A percentile compares a stretch with the other conserved stretches of the same genome.
Conservation (phyloP, 371 early-diverging fungal genomes). For the Mortierella sp. region DNA sequence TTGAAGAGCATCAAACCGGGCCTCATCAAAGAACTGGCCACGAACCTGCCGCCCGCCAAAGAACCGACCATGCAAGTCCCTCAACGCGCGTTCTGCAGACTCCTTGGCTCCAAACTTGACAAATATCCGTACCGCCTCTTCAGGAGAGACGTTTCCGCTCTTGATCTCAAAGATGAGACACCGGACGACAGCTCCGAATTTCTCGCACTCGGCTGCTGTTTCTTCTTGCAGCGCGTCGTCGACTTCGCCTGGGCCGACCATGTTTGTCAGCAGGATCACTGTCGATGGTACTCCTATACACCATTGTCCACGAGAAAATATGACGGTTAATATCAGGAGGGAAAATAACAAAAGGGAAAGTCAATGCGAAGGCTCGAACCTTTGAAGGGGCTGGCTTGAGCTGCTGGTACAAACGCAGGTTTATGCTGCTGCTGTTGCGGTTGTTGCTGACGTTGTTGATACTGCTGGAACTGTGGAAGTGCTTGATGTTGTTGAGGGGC, state of each 20-base stretch:
- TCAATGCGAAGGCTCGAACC: neutral
- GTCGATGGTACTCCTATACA: slow-evolving; percentile 39
- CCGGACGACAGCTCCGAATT: slow-evolving; percentile 79
- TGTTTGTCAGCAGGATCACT: slow-evolving; percentile 72
- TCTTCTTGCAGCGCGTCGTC: slow-evolving; percentile 83
- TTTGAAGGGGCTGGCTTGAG: neutral
- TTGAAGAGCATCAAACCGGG: slow-evolving; percentile 68
- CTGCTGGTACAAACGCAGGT: neutral
- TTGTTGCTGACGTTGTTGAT: neutral
- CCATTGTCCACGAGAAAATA: neutral
- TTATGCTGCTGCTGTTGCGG: slow-evolving; percentile 4
- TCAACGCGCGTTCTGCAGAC: slow-evolving; percentile 69
- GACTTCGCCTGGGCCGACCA: slow-evolving; percentile 80
- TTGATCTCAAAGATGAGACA: slow-evolving; percentile 79
- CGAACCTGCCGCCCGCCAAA: slow-evolving; percentile 82
- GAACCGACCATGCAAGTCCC: slow-evolving; percentile 79
- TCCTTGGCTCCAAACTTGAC: slow-evolving; percentile 70
- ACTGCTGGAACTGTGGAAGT: slow-evolving; percentile 34
- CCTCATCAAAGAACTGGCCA: slow-evolving; percentile 70
- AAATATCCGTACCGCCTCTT: slow-evolving; percentile 80
- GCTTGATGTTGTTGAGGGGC: neutral
- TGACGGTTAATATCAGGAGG: neutral
- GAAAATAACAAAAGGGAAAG: neutral
- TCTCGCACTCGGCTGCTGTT: slow-evolving; percentile 82
- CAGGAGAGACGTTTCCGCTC: slow-evolving; percentile 65